Evolutionary conservation across 768 basidiomycete genomes (phyloP), one percentile per base, ranked within the genome.

Genomic region (Inosperma sp.): DNA sequence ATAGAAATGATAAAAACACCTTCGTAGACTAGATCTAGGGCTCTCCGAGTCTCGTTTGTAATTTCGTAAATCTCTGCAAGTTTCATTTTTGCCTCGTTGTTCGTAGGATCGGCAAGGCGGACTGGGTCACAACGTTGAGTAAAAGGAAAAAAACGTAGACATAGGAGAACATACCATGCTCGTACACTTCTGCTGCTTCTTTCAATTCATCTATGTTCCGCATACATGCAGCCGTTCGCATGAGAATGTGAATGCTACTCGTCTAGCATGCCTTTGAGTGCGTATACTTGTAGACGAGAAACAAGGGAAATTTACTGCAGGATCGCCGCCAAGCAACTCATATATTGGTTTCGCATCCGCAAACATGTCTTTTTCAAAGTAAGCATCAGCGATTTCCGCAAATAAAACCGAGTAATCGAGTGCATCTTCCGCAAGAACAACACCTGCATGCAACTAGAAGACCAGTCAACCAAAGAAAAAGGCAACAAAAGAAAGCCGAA

Each of bases 61-160:
- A 89, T 82, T 65, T 99, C 95, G 56, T 92, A 90, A 12, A 93
- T 81, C 56, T 89, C 89, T 0, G 94, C 95, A 0, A 97, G 76
- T 55, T 89, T 87, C 79, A 94, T 84, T 65, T 92, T 93, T 22
- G 84, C 86, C 23, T 93, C 88, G 59, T 83, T 81, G 57, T 90
- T 79, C 0, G 76, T 75, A 0, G 90, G 84, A 62, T 93, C 88
- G 1, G 80, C 80, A 3, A 77, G 72, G 14, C 86, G 73, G 25
- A 94, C 93, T 95, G 5, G 40, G 19, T 5, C 47, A n/a, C n/a
- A n/a, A n/a, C n/a, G n/a, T n/a, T n/a, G n/a, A n/a, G n/a, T n/a
- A n/a, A n/a, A n/a, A n/a, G n/a, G n/a, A n/a, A n/a, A n/a, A 31
- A 10, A 16, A 9, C 7, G 23, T 26, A 42, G 43, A 29, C n/a